Evolutionary conservation across 2,329 filamentous ascomycete genomes (phyloP).

Genomic region (Kalaharituber pfeilii): DNA sequence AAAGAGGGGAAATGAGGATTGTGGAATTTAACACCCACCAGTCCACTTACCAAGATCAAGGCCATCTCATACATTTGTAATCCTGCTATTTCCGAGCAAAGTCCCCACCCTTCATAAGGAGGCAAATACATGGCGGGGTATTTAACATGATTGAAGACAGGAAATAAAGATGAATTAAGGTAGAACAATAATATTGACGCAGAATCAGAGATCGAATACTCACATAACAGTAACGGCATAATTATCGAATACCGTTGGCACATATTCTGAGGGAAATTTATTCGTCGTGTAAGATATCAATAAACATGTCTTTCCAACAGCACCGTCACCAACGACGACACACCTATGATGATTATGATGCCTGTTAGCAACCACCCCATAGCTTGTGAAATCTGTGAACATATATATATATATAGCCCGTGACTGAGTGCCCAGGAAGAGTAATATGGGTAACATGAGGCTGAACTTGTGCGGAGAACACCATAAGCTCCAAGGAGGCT

Average conservation of each 20-base stretch:
- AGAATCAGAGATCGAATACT: conserved; percentile 31
- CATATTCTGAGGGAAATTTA: conserved; percentile 99
- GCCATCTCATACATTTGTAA: background rate
- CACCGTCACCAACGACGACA: conserved; percentile 97
- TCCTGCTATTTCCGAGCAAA: background rate
- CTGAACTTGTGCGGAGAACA: too few species aligned
- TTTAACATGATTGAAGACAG: background rate
- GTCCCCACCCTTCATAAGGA: too few species aligned
- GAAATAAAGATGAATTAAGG: conserved; percentile 4
- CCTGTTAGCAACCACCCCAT: conserved; percentile 16
- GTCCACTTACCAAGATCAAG: background rate
- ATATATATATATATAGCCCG: too few species aligned
- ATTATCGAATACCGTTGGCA: conserved; percentile 98
- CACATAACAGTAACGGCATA: conserved; percentile 99
- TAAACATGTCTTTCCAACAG: conserved; percentile 96
- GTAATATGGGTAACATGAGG: too few species aligned
- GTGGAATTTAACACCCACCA: background rate
- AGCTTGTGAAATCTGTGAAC: conserved; percentile 1
- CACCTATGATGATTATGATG: conserved; percentile 44
- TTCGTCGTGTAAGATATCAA: conserved; percentile 99
- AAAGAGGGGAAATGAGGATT: background rate
- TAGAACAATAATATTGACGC: conserved; percentile 7
- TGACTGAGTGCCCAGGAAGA: too few species aligned
- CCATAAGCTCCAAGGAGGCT: too few species aligned
- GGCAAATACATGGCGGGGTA: background rate